Conservation (phyloP, 345 rosid species). For the Cardamine resedifolia region DNA sequence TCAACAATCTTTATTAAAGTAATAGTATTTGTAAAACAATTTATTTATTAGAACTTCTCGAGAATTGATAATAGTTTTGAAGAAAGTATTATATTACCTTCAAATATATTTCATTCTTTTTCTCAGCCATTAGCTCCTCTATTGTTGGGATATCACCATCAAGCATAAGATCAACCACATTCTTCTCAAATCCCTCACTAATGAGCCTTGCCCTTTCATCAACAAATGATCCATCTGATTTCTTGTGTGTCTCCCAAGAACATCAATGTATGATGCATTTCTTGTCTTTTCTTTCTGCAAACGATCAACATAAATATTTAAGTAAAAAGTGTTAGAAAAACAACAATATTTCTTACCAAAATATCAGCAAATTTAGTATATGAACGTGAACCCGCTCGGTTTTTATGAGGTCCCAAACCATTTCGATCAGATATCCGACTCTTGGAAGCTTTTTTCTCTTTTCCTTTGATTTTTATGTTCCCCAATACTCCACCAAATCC, state of each 20-base stretch:
- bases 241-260: background rate
- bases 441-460: background rate
- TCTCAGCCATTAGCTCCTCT: background rate
- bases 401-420: background rate
- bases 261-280: conserved; percentile 7
- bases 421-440: conserved; percentile 7
- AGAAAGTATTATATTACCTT: background rate
- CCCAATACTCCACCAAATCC: background rate
- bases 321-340: background rate
- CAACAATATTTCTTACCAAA: background rate
- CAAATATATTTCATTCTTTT: background rate
- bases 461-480: background rate
- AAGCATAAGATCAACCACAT: background rate
- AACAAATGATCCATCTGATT: background rate
- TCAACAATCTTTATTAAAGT: background rate
- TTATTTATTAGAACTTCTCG: background rate
- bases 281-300: too few species aligned
- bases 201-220: background rate
- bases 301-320: background rate
- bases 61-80: background rate
- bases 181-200: background rate
- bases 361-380: conserved; percentile 3
- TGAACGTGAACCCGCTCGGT: background rate
- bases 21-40: background rate
- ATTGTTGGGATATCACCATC: background rate